These are phyloP conservation scores for Stylosanthes scabra DNA, from an alignment of 331 rosid species.

Conservation along the genomic window DNA sequence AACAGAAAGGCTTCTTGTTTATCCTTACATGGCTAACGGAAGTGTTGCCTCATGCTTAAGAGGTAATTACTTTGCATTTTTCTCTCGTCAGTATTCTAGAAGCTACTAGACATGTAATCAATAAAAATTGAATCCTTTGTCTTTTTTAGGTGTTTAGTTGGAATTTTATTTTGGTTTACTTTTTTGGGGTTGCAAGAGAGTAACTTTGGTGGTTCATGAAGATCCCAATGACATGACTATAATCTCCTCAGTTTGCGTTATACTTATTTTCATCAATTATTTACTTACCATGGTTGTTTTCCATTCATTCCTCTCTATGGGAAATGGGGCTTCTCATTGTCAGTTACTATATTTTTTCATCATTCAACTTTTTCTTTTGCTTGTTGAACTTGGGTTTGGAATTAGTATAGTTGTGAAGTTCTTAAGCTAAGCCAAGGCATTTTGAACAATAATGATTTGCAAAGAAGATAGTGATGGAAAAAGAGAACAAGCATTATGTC, in stretches of 20 bases:
- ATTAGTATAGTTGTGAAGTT: too few relatives aligned
- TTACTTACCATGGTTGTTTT: too few relatives aligned
- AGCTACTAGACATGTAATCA: neutral
- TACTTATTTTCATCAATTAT: neutral
- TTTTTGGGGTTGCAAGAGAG: neutral
- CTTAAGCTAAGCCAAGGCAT: too few relatives aligned
- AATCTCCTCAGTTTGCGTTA: neutral
- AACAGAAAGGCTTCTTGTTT: slow-evolving; percentile 85
- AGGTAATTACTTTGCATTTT: slow-evolving; percentile 53
- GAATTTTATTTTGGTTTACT: neutral
- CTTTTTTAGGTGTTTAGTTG: too few relatives aligned
- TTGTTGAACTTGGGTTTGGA: too few relatives aligned
- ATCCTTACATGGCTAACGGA: slow-evolving; percentile 89
- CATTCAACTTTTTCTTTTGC: too few relatives aligned
- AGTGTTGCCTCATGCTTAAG: slow-evolving; percentile 90
- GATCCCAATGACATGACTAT: neutral
- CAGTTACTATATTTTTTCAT: too few relatives aligned
- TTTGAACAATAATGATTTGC: too few relatives aligned
- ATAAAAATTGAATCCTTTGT: neutral
- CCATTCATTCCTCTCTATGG: neutral
- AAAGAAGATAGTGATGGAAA: too few relatives aligned
- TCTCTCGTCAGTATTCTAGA: neutral
- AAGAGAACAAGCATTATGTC: too few relatives aligned
- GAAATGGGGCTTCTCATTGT: too few relatives aligned
- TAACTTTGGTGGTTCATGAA: neutral